A percentile compares a stretch with the other conserved stretches of the same genome.
Conservation (phyloP, 2,329 filamentous ascomycete species). For the Arthroderma sp. region DNA sequence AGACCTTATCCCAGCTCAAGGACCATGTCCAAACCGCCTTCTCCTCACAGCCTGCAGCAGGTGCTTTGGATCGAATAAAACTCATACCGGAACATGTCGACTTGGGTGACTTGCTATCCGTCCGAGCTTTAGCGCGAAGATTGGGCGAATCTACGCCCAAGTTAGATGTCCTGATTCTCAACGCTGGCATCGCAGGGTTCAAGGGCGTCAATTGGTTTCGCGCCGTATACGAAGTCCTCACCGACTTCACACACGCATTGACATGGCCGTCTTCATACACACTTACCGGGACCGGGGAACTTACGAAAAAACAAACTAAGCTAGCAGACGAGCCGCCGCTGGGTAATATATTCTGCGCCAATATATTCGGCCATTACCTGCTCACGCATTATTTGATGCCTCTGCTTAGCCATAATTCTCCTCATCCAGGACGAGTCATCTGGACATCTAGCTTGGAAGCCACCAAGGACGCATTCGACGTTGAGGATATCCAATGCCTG, state of each 20-base stretch:
- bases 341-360: conserved; percentile 76
- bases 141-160: conserved; percentile 45
- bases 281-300: conserved; percentile 42
- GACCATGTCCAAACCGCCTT: conserved; percentile 41
- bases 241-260: conserved; percentile 51
- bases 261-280: conserved; percentile 68
- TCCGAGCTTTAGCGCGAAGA: conserved; percentile 40
- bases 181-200: conserved; percentile 84
- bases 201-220: conserved; percentile 57
- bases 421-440: conserved; percentile 53
- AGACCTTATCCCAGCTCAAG: conserved; percentile 54
- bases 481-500: conserved; percentile 65
- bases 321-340: conserved; percentile 43
- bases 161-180: conserved; percentile 68
- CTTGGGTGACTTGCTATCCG: conserved; percentile 41
- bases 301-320: conserved; percentile 41
- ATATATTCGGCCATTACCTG: conserved; percentile 91
- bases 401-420: conserved; percentile 42
- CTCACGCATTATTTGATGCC: conserved; percentile 69
- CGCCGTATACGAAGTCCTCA: conserved; percentile 45
- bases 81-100: conserved; percentile 47
- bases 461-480: conserved; percentile 41
- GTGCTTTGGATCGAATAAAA: conserved; percentile 25
- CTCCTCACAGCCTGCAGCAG: background rate
- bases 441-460: conserved; percentile 82